These are phyloP conservation scores for Westerdykella ornata DNA, from an alignment of 2,329 filamentous ascomycete species.

Conservation along the genomic window DNA sequence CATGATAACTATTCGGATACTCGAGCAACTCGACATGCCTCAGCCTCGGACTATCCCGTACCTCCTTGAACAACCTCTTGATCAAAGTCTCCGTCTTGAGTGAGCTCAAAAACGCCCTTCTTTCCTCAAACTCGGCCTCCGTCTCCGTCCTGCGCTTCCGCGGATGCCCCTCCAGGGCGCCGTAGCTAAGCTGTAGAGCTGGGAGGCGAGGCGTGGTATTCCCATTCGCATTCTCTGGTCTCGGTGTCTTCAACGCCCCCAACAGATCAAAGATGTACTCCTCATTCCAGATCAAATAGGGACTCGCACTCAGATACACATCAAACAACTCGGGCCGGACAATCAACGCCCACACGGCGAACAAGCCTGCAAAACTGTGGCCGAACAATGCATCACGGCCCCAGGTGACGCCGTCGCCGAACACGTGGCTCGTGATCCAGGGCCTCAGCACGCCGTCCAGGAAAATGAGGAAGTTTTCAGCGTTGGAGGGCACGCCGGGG, in stretches of 20 bases:
- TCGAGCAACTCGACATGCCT: not conserved
- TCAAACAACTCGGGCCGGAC: constrained; percentile 34
- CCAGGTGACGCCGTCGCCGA: not conserved
- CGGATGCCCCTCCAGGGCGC: not conserved
- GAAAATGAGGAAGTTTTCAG: not conserved
- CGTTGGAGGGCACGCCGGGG: not conserved
- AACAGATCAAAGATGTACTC: constrained; percentile 19
- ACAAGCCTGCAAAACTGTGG: constrained; percentile 43
- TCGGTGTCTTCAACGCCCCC: no score
- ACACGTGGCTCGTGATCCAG: not conserved
- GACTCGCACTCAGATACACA: constrained; percentile 39
- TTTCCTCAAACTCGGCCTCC: not conserved
- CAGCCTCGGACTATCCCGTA: not conserved
- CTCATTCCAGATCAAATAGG: constrained; percentile 42
- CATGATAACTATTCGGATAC: constrained; percentile 1
- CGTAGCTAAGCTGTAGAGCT: not conserved
- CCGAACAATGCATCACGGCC: constrained; percentile 35
- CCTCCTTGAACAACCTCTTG: not conserved
- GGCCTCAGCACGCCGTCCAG: not conserved
- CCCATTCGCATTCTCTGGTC: no score
- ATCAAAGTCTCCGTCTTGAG: not conserved
- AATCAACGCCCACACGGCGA: constrained; percentile 38
- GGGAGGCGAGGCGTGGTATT: not conserved
- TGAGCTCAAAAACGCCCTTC: not conserved
- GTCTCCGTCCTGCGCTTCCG: constrained; percentile 1